Evolutionary conservation across 208 protist species (phyloP).

Genomic region (Zelonia costaricensis): DNA sequence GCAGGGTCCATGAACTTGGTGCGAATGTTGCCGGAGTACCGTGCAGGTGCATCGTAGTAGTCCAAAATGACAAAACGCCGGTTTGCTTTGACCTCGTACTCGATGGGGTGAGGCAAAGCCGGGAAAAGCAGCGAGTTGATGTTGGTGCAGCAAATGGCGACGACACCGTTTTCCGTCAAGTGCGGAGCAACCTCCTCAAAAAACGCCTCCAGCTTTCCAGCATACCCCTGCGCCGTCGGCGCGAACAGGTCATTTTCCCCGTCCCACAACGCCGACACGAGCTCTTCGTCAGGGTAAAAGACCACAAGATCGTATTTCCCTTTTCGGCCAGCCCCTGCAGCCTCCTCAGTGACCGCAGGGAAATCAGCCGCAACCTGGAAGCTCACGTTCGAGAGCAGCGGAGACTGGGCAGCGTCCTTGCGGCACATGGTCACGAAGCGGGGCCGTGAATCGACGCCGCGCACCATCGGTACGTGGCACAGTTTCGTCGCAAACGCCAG

Average conservation of each 20-base stretch:
- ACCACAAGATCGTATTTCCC: slow-evolving; percentile 73
- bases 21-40: slow-evolving; percentile 32
- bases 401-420: slow-evolving; percentile 44
- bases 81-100: slow-evolving; percentile 91
- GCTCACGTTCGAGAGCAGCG: slow-evolving; percentile 53
- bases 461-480: slow-evolving; percentile 79
- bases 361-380: slow-evolving; percentile 84
- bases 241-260: slow-evolving; percentile 47
- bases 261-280: slow-evolving; percentile 40
- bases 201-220: slow-evolving; percentile 77
- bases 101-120: slow-evolving; percentile 69
- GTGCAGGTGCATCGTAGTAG: slow-evolving; percentile 85
- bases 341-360: slow-evolving; percentile 8
- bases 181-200: slow-evolving; percentile 70
- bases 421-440: slow-evolving; percentile 50
- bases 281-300: slow-evolving; percentile 79
- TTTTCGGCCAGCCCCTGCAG: background rate
- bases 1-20: slow-evolving; percentile 28
- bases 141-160: slow-evolving; percentile 86
- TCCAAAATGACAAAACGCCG: slow-evolving; percentile 89
- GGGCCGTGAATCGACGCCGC: slow-evolving; percentile 71
- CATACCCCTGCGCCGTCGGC: slow-evolving; percentile 51
- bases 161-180: slow-evolving; percentile 72
- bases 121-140: slow-evolving; percentile 70
- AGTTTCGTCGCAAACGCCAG: slow-evolving; percentile 51